Evolutionary conservation across 106 monocot genomes (phyloP), one percentile per base, ranked within the genome.

Genomic region (Alisma plantagoaquatica): DNA sequence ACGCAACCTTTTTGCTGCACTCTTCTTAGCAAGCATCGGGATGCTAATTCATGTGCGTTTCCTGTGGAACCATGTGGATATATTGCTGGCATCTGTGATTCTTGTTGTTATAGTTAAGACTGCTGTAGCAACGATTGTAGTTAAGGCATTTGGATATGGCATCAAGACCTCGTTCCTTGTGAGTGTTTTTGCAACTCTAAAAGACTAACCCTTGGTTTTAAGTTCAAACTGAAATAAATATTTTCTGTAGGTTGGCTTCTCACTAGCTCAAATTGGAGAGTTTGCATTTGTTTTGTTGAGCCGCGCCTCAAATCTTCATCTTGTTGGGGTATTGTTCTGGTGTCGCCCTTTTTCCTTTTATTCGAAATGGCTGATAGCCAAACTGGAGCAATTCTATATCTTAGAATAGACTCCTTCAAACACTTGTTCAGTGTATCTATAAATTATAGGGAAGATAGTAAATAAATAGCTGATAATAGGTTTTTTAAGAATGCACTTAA

Each of bases 11-110:
- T 98, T 98, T 85, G 89, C 96, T 55, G 96, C 96, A 49, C 84
- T 98, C 41, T 98, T 98, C 56, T 89, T 98, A 65, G 81, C 96
- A 29, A 89, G 84, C 76, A 89, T 98, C 61, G 96, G 96, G 53
- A 89, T 98, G 96, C 74, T 98, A 33, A 98, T 98, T 62, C 81
- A 98, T 60, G 76, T 98, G 31, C 83, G 85, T 32, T 98, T 98
- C 67, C 67, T 98, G 35, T 98, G 96, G 96, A 66, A 56, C 65
- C 96, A 98, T 71, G 84, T 90, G 27, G 96, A 98, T 56, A 84
- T 96, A 68, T 71, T 98, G 35, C 70, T 89, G 59, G 96, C 85
- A 32, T 78, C 96, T 46, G 96, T 85, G 41, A 90, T 98, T 63
- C 61, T 90, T 31, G 96, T 89, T 46, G 65, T 98, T 38, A 57